Conservation (phyloP, 495 filamentous ascomycete genomes). For the Trichocladium uniseriatum region DNA sequence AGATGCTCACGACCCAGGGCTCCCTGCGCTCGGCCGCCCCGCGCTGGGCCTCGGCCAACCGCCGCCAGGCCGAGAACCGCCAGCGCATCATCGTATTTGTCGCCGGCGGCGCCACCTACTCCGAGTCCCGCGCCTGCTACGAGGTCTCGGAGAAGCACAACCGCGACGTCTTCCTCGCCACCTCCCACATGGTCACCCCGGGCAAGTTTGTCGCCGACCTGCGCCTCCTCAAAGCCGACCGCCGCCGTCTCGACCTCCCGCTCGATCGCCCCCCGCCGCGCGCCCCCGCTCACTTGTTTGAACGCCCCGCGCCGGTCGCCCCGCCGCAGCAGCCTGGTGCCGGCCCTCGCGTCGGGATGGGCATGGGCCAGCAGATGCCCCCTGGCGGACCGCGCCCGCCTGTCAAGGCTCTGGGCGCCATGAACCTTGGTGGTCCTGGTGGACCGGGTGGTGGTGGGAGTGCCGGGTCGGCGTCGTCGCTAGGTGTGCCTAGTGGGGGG, state of each 20-base stretch:
- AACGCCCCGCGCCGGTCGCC: conserved; percentile 50
- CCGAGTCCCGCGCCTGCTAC: conserved; percentile 81
- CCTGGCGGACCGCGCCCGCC: conserved; percentile 22
- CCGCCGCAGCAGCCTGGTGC: background rate
- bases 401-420: conserved; percentile 22
- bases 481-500: conserved; percentile 15
- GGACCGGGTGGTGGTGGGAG: too few species aligned
- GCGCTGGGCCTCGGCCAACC: conserved; percentile 81
- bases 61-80: conserved; percentile 64
- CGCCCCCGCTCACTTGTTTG: conserved; percentile 80
- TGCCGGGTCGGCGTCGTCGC: conserved; percentile 7
- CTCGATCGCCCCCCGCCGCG: conserved; percentile 68
- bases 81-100: conserved; percentile 93
- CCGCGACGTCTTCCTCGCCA: conserved; percentile 83
- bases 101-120: conserved; percentile 91
- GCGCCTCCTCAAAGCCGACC: conserved; percentile 64
- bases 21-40: conserved; percentile 83
- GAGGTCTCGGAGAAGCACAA: conserved; percentile 62
- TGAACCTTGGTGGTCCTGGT: conserved; percentile 27
- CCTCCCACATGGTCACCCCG: conserved; percentile 83
- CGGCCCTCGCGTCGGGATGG: conserved; percentile 19
- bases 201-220: conserved; percentile 72
- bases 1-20: conserved; percentile 48
- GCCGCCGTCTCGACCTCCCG: conserved; percentile 67
- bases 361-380: conserved; percentile 13